A percentile compares a stretch with the other conserved stretches of the same genome.
Conservation (phyloP, 352 stramenopile species). For the Aphanomyces astaci region DNA sequence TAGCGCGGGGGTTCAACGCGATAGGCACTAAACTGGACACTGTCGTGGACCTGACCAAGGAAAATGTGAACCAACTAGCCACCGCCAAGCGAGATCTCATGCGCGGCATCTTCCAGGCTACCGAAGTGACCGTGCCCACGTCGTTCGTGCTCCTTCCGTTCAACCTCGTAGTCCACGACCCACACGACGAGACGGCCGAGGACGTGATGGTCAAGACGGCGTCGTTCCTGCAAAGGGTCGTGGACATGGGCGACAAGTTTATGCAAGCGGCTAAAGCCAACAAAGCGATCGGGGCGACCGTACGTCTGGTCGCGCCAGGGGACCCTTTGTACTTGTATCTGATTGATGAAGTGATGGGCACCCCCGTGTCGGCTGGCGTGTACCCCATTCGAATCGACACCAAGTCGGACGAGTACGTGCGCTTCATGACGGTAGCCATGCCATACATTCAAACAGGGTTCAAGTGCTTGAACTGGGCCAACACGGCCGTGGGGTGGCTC, state of each 20-base stretch:
- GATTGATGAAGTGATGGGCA: conserved; percentile 51
- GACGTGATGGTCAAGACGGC: too few species aligned
- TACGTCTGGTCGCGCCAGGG: neutral
- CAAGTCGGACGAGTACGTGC: too few species aligned
- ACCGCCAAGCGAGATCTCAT: neutral
- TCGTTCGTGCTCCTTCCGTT: neutral
- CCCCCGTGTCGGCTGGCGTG: neutral
- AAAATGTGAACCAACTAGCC: neutral
- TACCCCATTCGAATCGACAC: neutral
- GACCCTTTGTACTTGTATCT: conserved; percentile 62
- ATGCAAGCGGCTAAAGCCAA: neutral
- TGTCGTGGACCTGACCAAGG: neutral
- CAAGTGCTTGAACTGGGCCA: too few species aligned
- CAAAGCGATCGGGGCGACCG: neutral
- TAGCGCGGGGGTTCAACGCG: too few species aligned
- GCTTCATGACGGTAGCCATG: too few species aligned
- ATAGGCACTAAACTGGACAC: too few species aligned
- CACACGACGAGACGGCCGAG: neutral
- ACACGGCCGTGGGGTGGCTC: too few species aligned
- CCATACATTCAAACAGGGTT: too few species aligned
- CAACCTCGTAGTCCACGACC: neutral
- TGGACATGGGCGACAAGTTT: neutral
- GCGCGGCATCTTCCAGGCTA: neutral
- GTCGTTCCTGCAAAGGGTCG: too few species aligned
- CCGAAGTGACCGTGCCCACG: neutral